phyloP scores from a whole-genome alignment of 73 alveolate species.

The Paramecium tetraurelia region DNA sequence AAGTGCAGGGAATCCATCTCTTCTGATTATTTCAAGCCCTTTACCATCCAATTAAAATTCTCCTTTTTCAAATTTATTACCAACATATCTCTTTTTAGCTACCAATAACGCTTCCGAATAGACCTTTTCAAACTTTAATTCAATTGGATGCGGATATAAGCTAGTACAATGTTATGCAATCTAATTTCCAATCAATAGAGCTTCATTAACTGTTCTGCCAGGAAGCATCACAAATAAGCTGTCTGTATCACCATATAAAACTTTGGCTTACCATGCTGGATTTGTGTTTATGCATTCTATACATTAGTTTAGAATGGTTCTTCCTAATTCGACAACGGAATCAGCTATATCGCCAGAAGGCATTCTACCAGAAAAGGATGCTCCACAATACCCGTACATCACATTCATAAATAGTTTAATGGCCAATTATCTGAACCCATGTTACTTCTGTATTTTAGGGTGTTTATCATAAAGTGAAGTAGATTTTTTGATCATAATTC shows the following conservation, averaged over 20 bases:
- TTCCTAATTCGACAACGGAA: constrained; percentile 84
- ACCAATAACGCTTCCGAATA: constrained; percentile 84
- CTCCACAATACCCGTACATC: constrained; percentile 98
- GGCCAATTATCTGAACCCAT: constrained; percentile 89
- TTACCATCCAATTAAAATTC: constrained; percentile 87
- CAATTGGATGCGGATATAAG: constrained; percentile 92
- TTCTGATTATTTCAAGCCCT: constrained; percentile 93
- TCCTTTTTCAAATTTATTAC: constrained; percentile 90
- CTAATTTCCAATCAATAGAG: constrained; percentile 84
- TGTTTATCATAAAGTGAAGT: constrained; percentile 82
- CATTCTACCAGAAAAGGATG: constrained; percentile 99
- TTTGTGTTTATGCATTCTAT: not conserved
- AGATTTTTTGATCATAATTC: constrained; percentile 95
- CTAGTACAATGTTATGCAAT: constrained; percentile 82
- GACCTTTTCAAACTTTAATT: constrained; percentile 95
- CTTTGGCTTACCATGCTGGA: constrained; percentile 79
- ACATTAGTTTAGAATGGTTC: not conserved
- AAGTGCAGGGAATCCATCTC: constrained; percentile 88
- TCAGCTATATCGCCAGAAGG: constrained; percentile 99
- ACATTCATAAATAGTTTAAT: constrained; percentile 91
- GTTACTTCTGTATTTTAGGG: constrained; percentile 77
- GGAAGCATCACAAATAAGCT: constrained; percentile 88
- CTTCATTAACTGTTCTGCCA: constrained; percentile 83
- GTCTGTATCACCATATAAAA: constrained; percentile 99
- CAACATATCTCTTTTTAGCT: constrained; percentile 94